Percentiles rank a stretch among this genome's conserved stretches.
These are phyloP conservation scores for Leccinum aurantiacum DNA, from an alignment of 768 basidiomycete species.

Conservation along the genomic window DNA sequence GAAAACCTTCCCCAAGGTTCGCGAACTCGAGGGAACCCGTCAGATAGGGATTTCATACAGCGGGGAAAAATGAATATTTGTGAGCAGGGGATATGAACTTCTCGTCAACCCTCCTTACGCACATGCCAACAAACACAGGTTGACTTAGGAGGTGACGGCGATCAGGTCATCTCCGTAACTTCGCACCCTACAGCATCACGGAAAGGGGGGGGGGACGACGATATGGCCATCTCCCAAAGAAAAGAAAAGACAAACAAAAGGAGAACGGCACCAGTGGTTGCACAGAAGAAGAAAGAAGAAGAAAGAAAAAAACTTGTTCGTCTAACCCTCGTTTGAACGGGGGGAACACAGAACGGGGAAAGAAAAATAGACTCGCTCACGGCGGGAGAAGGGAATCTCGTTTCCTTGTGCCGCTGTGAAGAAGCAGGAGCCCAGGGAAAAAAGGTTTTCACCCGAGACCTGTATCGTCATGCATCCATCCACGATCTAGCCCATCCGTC, in stretches of 20 bases:
- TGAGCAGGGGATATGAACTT: slow-evolving; percentile 6
- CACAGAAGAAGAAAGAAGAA: neutral
- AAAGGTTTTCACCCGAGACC: slow-evolving; percentile 4
- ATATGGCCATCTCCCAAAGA: neutral
- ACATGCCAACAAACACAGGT: slow-evolving; percentile 16
- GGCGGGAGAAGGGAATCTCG: slow-evolving; percentile 1
- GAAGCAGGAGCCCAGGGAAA: slow-evolving; percentile 6
- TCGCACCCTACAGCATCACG: slow-evolving; percentile 22
- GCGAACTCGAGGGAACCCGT: slow-evolving; percentile 4
- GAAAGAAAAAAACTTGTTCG: neutral
- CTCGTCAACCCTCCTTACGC: slow-evolving; percentile 15
- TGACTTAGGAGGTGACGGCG: slow-evolving; percentile 27
- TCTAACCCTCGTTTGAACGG: slow-evolving; percentile 6
- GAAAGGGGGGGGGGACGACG: slow-evolving; percentile 8
- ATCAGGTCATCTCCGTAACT: slow-evolving; percentile 34
- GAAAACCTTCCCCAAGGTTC: neutral
- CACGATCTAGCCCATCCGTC: slow-evolving; percentile 4
- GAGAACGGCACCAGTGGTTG: neutral
- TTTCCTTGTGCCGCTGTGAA: slow-evolving; percentile 6
- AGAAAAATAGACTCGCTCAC: slow-evolving; percentile 1
- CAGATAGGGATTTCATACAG: slow-evolving; percentile 2
- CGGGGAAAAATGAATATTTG: slow-evolving; percentile 8
- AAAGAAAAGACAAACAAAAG: neutral
- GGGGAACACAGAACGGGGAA: slow-evolving; percentile 8
- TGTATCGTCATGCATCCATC: neutral